These are phyloP conservation scores for Fusarium begoniae DNA, from an alignment of 2,329 filamentous ascomycete species.

Conservation along the genomic window DNA sequence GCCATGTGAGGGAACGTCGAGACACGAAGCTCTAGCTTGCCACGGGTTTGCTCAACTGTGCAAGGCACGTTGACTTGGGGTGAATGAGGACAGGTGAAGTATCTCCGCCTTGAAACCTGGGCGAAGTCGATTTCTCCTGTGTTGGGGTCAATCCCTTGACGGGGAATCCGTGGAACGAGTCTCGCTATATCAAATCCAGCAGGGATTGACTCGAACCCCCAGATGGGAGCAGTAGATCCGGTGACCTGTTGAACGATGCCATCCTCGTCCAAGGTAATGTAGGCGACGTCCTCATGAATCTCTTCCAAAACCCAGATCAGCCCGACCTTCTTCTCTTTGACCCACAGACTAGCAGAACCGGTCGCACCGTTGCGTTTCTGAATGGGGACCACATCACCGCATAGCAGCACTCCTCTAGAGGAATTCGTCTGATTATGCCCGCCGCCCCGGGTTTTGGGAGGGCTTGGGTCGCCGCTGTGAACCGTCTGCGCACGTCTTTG, in stretches of 20 bases:
- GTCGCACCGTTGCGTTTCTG: constrained; percentile 93
- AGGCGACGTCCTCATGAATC: constrained; percentile 92
- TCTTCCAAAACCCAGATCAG: constrained; percentile 98
- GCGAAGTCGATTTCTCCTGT: constrained; percentile 82
- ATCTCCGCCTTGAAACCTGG: constrained; percentile 74
- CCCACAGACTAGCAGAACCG: constrained; percentile 95
- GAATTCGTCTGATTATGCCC: constrained; percentile 76
- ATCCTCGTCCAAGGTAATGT: constrained; percentile 79
- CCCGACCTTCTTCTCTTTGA: constrained; percentile 94
- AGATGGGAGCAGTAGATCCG: constrained; percentile 86
- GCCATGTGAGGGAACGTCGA: constrained; percentile 98
- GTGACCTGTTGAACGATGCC: constrained; percentile 75
- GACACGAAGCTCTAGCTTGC: constrained; percentile 77
- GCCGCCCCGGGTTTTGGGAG: constrained; percentile 62
- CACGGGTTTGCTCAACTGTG: constrained; percentile 77
- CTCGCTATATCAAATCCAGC: constrained; percentile 78
- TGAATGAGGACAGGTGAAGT: constrained; percentile 85
- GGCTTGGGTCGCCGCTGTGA: constrained; percentile 64
- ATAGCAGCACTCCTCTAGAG: constrained; percentile 88
- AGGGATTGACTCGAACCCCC: constrained; percentile 75
- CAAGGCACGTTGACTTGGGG: constrained; percentile 85
- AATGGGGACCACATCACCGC: constrained; percentile 97
- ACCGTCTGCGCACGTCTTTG: constrained; percentile 71
- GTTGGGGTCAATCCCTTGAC: constrained; percentile 74
- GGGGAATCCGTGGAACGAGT: constrained; percentile 84